These are phyloP conservation scores for Phytopythium helicoides DNA, from an alignment of 352 stramenopile genomes.

Conservation along the genomic window DNA sequence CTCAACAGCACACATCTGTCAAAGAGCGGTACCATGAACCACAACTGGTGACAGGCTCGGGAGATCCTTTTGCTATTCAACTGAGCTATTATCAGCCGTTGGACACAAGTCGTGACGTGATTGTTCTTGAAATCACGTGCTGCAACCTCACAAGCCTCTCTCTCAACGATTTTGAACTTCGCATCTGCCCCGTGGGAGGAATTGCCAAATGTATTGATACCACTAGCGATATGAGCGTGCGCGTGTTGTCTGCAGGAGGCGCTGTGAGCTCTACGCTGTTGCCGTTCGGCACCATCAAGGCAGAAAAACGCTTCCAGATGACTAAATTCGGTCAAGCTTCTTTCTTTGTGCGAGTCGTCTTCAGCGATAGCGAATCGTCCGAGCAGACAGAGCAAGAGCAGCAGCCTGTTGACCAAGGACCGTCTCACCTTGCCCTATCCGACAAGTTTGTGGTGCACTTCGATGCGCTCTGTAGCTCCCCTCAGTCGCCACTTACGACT, in stretches of 20 bases:
- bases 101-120: constrained; percentile 37
- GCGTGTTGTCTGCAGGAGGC: constrained; percentile 35
- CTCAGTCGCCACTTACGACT: constrained; percentile 26
- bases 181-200: constrained; percentile 39
- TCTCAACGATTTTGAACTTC: constrained; percentile 65
- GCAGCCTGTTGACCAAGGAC: not conserved
- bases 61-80: constrained; percentile 57
- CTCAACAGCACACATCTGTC: not conserved
- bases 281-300: constrained; percentile 59
- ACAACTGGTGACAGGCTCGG: constrained; percentile 48
- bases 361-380: constrained; percentile 10
- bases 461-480: constrained; percentile 37
- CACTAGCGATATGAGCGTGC: constrained; percentile 58
- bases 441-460: constrained; percentile 53
- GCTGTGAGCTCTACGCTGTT: constrained; percentile 36
- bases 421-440: constrained; percentile 24
- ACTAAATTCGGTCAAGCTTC: constrained; percentile 45
- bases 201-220: constrained; percentile 49
- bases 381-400: constrained; percentile 5
- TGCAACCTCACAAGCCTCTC: constrained; percentile 69
- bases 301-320: constrained; percentile 66
- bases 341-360: constrained; percentile 66
- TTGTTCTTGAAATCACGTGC: constrained; percentile 48
- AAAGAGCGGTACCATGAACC: constrained; percentile 16
- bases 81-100: constrained; percentile 55